phyloP scores from a whole-genome alignment of 2,329 filamentous ascomycete species.

The Camptophora hylomeconis region DNA sequence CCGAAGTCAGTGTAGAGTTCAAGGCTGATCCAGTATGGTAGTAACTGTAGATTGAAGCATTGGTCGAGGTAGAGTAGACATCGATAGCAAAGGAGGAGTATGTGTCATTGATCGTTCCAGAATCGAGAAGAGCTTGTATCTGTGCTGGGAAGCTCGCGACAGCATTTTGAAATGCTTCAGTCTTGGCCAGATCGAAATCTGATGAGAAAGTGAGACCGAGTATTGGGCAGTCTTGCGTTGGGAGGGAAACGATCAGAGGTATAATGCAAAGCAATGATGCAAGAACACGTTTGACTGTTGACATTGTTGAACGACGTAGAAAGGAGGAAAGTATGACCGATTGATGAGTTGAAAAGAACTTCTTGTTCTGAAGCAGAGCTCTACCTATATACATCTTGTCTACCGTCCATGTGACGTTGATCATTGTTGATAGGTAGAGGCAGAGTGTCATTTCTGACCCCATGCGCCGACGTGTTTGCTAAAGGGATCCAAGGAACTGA shows the following conservation, averaged over 20 bases:
- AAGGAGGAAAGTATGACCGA: no score
- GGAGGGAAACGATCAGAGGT: background rate
- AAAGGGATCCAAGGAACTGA: no score
- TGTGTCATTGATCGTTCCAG: background rate
- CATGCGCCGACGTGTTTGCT: no score
- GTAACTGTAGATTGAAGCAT: slow-evolving; percentile 4
- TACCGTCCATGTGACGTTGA: no score
- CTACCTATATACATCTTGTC: no score
- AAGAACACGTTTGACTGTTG: no score
- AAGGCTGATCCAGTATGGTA: slow-evolving; percentile 2
- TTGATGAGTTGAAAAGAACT: no score
- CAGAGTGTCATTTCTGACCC: no score
- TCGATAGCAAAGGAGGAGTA: slow-evolving; percentile 3
- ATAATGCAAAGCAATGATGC: no score
- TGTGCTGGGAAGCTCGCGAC: slow-evolving; percentile 1
- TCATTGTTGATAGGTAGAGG: no score
- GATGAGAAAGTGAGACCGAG: slow-evolving; percentile 2
- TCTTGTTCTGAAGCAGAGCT: no score
- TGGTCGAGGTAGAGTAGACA: slow-evolving; percentile 4
- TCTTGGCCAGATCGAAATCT: slow-evolving; percentile 3
- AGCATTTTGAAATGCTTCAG: slow-evolving; percentile 2
- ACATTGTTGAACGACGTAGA: no score
- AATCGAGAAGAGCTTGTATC: slow-evolving; percentile 1
- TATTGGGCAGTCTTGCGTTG: slow-evolving; percentile 1
- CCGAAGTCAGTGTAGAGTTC: background rate